Base-by-base conservation (phyloP, 257 asterid genomes). In the Datura wrightii region DNA sequence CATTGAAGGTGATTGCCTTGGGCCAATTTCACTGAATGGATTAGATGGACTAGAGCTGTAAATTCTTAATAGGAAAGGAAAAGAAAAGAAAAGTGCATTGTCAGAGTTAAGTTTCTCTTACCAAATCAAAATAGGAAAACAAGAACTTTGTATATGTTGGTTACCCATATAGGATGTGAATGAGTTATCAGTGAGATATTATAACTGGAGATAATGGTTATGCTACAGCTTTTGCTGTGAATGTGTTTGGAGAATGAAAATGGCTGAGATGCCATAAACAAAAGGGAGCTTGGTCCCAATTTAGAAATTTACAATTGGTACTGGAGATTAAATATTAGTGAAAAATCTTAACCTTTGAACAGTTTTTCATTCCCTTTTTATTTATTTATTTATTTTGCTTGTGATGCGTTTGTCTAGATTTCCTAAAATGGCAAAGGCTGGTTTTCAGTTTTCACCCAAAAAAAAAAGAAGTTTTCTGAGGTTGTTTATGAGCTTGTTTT, bases 21-120 rank as follows among this genome's bases (percentile, higher is more conserved):
- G 99, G 44, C 98, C 99, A 3, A 84, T 95, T 86, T 89, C 97
- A 14, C 84, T 82, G 84, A 91, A 88, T 65, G 98, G 97, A 48
- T 82, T 83, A 6, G 98, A 93, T 88, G 95, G 91, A 8, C 44
- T 92, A 10, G 97, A 90, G 60, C 69, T 88, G 79, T 90, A 74
- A 88, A 55, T 24, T 63, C 62, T 53, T 56, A 53, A 8, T 56
- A 76, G 62, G 62, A 50, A 50, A 50, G 31, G 62, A 50, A 50
- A 76, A n/a, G 31, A 24, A 24, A 24, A 24, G 79, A 10, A 71
- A 71, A 52, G 62, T 50, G 82, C 82, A 31, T 76, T 52, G 62
- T 31, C 14, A 76, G 80, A 7, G 42, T 36, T 10, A 24, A 76
- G 44, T 50, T 48, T 76, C 62, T 31, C 31, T 50, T 3, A 76